Conservation (phyloP, 129 eudicot genomes). For the Ambrosia trifida region DNA sequence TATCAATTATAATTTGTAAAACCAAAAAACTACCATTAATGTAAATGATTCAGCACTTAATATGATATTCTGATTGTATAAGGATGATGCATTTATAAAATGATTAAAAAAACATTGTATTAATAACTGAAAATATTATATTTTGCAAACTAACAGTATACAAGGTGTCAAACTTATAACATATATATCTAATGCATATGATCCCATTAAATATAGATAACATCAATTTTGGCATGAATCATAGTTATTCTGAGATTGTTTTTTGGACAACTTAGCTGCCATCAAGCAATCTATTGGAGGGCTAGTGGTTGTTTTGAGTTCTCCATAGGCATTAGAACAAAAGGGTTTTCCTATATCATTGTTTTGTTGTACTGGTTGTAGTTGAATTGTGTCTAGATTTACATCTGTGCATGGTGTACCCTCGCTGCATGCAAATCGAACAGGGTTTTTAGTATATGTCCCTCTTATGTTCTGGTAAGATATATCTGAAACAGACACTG, state of each 20-base stretch:
- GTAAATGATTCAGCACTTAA: no score
- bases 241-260: slow-evolving; percentile 15
- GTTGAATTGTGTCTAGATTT: slow-evolving; percentile 49
- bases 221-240: slow-evolving; percentile 40
- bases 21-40: no score
- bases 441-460: slow-evolving; percentile 56
- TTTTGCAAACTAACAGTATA: background rate
- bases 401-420: slow-evolving; percentile 58
- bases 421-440: slow-evolving; percentile 68
- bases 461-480: slow-evolving; percentile 63
- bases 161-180: slow-evolving; percentile 6
- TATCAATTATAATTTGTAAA: no score
- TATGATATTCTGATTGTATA: no score
- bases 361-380: slow-evolving; percentile 39
- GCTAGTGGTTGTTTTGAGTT: slow-evolving; percentile 47
- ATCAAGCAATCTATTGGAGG: slow-evolving; percentile 57
- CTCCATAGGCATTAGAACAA: slow-evolving; percentile 55
- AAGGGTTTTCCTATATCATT: slow-evolving; percentile 32
- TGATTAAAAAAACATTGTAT: background rate
- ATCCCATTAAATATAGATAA: background rate
- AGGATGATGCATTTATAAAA: background rate
- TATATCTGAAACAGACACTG: slow-evolving; percentile 57
- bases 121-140: background rate
- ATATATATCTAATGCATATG: background rate
- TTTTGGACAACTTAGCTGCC: slow-evolving; percentile 22